Evolutionary conservation across 148 eudicot genomes (phyloP).

Genomic region (Camellia japonica): DNA sequence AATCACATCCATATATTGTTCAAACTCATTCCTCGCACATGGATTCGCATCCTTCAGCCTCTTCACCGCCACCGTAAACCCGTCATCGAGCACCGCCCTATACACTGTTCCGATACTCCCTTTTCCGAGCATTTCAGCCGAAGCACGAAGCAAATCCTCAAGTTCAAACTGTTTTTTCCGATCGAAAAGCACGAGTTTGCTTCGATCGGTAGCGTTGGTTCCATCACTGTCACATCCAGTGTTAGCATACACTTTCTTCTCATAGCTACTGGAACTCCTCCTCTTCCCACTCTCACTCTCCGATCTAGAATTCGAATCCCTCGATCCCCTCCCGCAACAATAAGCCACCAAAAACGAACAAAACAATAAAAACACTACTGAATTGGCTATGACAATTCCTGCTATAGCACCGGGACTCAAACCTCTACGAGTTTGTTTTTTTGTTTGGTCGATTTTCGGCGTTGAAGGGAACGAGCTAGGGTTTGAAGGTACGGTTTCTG

Average conservation of each 20-base stretch:
- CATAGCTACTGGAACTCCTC: conserved; percentile 73
- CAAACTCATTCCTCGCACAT: conserved; percentile 89
- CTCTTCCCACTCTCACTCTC: conserved; percentile 55
- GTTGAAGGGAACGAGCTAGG: conserved; percentile 52
- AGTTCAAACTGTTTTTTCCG: conserved; percentile 75
- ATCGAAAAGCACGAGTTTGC: conserved; percentile 73
- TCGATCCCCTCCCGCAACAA: conserved; percentile 48
- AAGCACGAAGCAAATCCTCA: conserved; percentile 89
- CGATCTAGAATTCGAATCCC: conserved; percentile 27
- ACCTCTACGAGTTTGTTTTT: conserved; percentile 26
- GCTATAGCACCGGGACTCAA: conserved; percentile 50
- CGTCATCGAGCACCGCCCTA: conserved; percentile 81
- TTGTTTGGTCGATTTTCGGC: conserved; percentile 7
- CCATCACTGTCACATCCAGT: conserved; percentile 66
- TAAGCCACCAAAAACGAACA: conserved; percentile 38
- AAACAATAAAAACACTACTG: conserved; percentile 41
- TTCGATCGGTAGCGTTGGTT: conserved; percentile 52
- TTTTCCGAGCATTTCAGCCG: conserved; percentile 97
- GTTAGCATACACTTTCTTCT: conserved; percentile 57
- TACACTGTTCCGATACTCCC: conserved; percentile 88
- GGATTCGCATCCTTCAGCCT: conserved; percentile 92
- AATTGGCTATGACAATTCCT: conserved; percentile 47
- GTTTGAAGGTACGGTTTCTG: conserved; percentile 56
- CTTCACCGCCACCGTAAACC: conserved; percentile 84
- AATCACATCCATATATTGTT: conserved; percentile 89